phyloP scores from a whole-genome alignment of 1,139 yeast species.

The Geotrichum siamense region DNA sequence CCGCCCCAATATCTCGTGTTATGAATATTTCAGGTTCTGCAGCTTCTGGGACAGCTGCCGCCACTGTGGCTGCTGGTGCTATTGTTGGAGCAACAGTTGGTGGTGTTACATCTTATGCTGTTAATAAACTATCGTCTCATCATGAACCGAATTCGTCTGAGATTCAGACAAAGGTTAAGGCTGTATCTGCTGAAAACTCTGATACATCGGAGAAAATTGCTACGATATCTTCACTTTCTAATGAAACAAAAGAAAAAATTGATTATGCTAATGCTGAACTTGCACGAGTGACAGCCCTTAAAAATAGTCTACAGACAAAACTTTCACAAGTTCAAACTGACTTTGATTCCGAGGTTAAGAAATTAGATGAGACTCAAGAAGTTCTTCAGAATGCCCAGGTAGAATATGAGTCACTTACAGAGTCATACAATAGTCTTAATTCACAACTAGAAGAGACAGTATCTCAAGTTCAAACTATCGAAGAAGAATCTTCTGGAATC shows the following conservation, averaged over 20 bases:
- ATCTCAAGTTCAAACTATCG: constrained; percentile 52
- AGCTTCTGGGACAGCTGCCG: constrained; percentile 21
- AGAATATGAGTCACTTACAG: constrained; percentile 67
- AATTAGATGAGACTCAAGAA: constrained; percentile 58
- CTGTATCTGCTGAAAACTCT: constrained; percentile 2
- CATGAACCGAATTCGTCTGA: constrained; percentile 76
- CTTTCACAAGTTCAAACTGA: constrained; percentile 57
- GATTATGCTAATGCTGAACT: constrained; percentile 70
- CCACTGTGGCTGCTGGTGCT: constrained; percentile 22
- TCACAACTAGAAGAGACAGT: constrained; percentile 66
- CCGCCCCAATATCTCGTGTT: no score
- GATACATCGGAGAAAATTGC: neutral
- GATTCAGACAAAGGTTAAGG: constrained; percentile 51
- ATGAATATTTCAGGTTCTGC: neutral
- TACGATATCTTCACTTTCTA: constrained; percentile 67
- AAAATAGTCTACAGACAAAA: constrained; percentile 65
- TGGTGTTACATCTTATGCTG: constrained; percentile 46
- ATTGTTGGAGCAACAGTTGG: constrained; percentile 11
- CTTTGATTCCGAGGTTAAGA: constrained; percentile 66
- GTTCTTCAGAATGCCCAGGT: constrained; percentile 50
- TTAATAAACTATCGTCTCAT: constrained; percentile 47
- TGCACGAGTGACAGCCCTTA: constrained; percentile 52
- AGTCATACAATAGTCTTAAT: constrained; percentile 72
- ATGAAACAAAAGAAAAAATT: constrained; percentile 61
- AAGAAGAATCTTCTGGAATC: constrained; percentile 53